phyloP scores from a whole-genome alignment of 2,329 filamentous ascomycete species.

The Apiospora rasikravindrae region DNA sequence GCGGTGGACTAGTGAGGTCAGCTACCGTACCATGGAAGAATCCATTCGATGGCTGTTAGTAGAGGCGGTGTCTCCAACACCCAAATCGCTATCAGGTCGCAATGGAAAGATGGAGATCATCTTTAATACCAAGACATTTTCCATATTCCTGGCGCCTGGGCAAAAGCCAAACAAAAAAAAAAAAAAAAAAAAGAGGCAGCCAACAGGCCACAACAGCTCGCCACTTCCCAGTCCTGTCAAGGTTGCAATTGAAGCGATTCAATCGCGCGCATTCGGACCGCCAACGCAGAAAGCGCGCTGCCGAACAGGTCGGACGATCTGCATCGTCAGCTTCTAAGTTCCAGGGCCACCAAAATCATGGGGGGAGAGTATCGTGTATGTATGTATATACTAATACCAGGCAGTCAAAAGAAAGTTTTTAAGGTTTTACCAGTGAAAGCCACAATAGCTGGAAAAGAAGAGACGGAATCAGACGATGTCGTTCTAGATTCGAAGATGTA shows the following conservation, averaged over 20 bases:
- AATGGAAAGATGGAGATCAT: not conserved
- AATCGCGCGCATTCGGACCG: not conserved
- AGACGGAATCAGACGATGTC: not conserved
- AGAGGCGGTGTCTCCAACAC: not conserved
- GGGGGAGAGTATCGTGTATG: not conserved
- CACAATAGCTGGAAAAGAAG: not conserved
- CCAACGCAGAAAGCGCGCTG: not conserved
- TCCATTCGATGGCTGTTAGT: not conserved
- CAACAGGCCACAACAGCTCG: not conserved
- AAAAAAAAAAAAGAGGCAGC: not conserved
- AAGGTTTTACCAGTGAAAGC: not conserved
- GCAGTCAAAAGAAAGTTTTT: not conserved
- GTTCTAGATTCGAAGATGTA: not conserved
- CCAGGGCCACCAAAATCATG: not conserved
- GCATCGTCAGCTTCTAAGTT: not conserved
- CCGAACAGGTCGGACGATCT: conserved; percentile 1
- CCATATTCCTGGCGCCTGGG: conserved; percentile 6
- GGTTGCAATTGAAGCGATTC: not conserved
- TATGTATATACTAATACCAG: no score
- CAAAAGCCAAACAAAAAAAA: not conserved
- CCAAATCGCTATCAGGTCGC: not conserved
- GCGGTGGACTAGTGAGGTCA: not conserved
- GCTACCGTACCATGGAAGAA: not conserved
- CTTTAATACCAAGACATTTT: not conserved
- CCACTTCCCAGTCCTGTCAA: not conserved